phyloP scores from a whole-genome alignment of 805 yeast species.

The Lipomyces mesembrius region DNA sequence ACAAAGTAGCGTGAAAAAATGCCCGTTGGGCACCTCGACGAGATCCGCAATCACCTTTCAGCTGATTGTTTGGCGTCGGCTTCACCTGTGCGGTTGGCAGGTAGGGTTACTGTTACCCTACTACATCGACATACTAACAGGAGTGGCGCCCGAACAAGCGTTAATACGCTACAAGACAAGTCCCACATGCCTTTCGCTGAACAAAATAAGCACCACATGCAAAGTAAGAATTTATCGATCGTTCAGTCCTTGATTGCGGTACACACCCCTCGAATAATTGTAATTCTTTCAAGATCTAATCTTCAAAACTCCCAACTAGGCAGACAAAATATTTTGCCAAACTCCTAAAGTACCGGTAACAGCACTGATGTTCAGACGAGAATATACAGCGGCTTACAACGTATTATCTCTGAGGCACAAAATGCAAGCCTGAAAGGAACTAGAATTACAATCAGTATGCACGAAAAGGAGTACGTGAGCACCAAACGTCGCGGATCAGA shows the following conservation, averaged over 20 bases:
- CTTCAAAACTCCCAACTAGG: no score
- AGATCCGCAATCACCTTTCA: neutral
- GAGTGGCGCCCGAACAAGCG: no score
- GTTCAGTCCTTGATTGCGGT: no score
- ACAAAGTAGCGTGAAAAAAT: neutral
- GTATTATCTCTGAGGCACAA: neutral
- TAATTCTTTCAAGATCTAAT: no score
- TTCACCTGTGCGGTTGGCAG: neutral
- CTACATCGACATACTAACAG: neutral
- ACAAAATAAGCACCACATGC: no score
- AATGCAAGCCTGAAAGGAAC: neutral
- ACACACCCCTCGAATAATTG: no score
- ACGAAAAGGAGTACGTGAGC: neutral
- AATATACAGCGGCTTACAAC: neutral
- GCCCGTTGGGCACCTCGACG: neutral
- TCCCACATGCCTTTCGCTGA: no score
- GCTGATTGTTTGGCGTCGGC: neutral
- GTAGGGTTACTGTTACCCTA: neutral
- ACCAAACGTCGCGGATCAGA: neutral
- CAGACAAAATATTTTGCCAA: no score
- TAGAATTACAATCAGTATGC: neutral
- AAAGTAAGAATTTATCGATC: no score
- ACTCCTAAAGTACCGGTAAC: no score
- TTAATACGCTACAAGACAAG: no score
- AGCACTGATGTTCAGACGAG: no score